Percentiles rank a stretch among this genome's conserved stretches.
Evolutionary conservation across 768 basidiomycete genomes (phyloP).

Genomic region (Cantharellus cinnabarinus): DNA sequence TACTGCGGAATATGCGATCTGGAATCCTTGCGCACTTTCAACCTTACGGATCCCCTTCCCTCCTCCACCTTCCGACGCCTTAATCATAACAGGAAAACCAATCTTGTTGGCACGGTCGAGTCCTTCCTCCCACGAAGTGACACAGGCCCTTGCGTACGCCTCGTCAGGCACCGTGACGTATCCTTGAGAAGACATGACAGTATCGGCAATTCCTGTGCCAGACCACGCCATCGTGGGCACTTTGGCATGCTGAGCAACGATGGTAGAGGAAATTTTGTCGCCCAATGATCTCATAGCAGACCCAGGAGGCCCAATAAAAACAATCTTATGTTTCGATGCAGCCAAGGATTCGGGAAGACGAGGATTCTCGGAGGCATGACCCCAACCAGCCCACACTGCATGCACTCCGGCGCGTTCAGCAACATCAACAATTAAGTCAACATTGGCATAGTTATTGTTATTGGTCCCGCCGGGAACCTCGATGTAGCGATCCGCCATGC

Average conservation of each 20-base stretch:
- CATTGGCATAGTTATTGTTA: conserved; percentile 99
- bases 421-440: conserved; percentile 95
- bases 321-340: conserved; percentile 84
- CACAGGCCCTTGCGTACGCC: conserved; percentile 75
- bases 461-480: conserved; percentile 97
- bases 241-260: conserved; percentile 88
- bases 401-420: conserved; percentile 95
- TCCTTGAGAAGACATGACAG: conserved; percentile 61
- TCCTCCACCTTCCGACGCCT: conserved; percentile 96
- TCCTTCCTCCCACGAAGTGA: conserved; percentile 74
- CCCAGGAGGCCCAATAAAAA: conserved; percentile 98
- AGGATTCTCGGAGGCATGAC: conserved; percentile 97
- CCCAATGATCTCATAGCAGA: conserved; percentile 98
- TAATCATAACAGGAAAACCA: conserved; percentile 98
- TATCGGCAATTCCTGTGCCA: conserved; percentile 81
- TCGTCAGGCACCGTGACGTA: conserved; percentile 89
- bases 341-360: conserved; percentile 84
- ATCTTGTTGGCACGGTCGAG: conserved; percentile 65
- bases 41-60: conserved; percentile 98
- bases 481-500: conserved; percentile 98
- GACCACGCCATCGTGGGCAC: conserved; percentile 99
- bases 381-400: conserved; percentile 99
- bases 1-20: conserved; percentile 85
- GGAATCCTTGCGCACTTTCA: conserved; percentile 67
- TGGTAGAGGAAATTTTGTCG: conserved; percentile 98